Evolutionary conservation across 345 rosid species (phyloP).

Genomic region (Carallia pectinifolia): DNA sequence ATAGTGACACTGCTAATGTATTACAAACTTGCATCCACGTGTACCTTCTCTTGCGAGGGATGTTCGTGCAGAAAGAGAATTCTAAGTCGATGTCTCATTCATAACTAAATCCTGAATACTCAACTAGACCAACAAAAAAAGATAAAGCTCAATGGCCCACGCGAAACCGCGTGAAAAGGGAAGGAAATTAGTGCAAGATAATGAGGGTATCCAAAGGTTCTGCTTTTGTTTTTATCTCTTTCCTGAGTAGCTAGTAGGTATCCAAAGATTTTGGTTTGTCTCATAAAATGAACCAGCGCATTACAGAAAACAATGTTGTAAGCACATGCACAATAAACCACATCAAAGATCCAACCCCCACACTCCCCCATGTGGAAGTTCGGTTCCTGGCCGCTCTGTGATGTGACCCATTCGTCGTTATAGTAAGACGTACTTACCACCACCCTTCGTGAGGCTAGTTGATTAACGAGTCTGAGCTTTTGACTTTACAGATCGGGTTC

Average conservation of each 20-base stretch:
- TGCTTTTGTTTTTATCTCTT: background rate
- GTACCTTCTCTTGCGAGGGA: too few relatives aligned
- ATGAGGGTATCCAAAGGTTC: constrained; percentile 1
- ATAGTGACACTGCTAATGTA: too few relatives aligned
- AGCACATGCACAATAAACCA: constrained; percentile 1
- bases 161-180: background rate
- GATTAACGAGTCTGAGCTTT: too few relatives aligned
- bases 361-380: constrained; percentile 7
- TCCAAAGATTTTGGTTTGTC: background rate
- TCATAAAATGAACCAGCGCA: background rate
- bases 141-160: background rate
- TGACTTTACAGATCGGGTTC: too few relatives aligned
- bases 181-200: background rate
- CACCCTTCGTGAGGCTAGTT: too few relatives aligned
- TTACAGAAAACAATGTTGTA: background rate
- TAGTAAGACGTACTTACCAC: background rate
- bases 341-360: background rate
- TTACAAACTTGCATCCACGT: too few relatives aligned
- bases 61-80: too few relatives aligned
- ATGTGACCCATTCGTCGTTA: constrained; percentile 2
- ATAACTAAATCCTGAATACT: too few relatives aligned
- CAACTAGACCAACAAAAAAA: too few relatives aligned
- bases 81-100: too few relatives aligned
- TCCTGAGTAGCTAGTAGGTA: background rate
- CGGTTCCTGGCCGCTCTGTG: background rate